Evolutionary conservation across 1,139 yeast genomes (phyloP).

Genomic region (Geotrichum europaeum): DNA sequence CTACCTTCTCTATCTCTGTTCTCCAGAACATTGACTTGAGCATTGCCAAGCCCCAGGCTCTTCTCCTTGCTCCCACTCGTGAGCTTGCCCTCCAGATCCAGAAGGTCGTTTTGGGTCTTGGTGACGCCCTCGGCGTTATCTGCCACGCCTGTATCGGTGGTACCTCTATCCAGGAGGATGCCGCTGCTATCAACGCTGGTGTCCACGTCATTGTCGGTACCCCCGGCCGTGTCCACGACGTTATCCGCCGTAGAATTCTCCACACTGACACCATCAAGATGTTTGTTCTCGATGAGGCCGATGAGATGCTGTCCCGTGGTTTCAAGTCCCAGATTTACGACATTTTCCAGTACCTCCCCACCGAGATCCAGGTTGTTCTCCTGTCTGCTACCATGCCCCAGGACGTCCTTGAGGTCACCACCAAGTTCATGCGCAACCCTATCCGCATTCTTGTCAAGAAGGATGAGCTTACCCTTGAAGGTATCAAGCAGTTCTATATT

Average conservation of each 20-base stretch:
- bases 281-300: slow-evolving; percentile 99
- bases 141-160: slow-evolving; percentile 99
- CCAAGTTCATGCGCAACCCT: slow-evolving; percentile 96
- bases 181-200: slow-evolving; percentile 85
- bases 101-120: slow-evolving; percentile 90
- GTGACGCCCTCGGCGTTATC: slow-evolving; percentile 86
- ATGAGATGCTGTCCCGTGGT: slow-evolving; percentile 95
- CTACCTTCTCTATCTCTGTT: slow-evolving; percentile 96
- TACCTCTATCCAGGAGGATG: slow-evolving; percentile 86
- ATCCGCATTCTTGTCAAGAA: slow-evolving; percentile 95
- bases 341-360: slow-evolving; percentile 90
- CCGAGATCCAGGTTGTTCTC: slow-evolving; percentile 91
- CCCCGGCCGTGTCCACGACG: slow-evolving; percentile 97
- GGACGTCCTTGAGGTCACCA: slow-evolving; percentile 93
- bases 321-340: slow-evolving; percentile 97
- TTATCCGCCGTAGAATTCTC: slow-evolving; percentile 92
- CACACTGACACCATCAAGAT: slow-evolving; percentile 86
- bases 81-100: slow-evolving; percentile 97
- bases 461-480: slow-evolving; percentile 97
- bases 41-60: slow-evolving; percentile 53
- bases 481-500: slow-evolving; percentile 94
- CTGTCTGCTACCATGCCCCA: slow-evolving; percentile 97
- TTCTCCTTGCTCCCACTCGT: slow-evolving; percentile 97
- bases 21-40: slow-evolving; percentile 77
- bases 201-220: slow-evolving; percentile 98